phyloP scores from a whole-genome alignment of 768 basidiomycete species.

The Pisolithus tinctorius region DNA sequence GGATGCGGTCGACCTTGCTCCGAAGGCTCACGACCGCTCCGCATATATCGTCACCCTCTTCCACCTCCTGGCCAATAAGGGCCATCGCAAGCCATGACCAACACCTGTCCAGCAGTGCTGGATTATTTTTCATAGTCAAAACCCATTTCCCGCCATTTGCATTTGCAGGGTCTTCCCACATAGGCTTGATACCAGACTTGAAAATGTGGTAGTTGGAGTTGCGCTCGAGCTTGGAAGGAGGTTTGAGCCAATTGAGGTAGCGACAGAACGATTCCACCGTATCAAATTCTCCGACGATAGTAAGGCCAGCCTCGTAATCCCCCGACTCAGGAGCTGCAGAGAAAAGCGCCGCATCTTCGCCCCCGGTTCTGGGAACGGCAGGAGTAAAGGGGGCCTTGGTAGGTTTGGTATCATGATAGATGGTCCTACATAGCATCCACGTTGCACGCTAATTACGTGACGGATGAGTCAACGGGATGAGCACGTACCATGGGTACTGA shows the following conservation, averaged over 20 bases:
- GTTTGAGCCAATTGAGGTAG: conserved; percentile 92
- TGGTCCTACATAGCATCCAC: conserved; percentile 50
- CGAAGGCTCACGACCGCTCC: conserved; percentile 84
- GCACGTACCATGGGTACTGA: conserved; percentile 66
- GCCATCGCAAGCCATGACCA: conserved; percentile 92
- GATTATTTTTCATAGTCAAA: conserved; percentile 83
- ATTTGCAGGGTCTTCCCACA: conserved; percentile 96
- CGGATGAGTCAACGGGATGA: not conserved
- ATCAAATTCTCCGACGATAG: conserved; percentile 82
- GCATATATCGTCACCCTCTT: conserved; percentile 67
- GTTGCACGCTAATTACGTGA: not conserved
- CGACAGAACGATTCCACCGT: conserved; percentile 89
- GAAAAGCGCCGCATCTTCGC: conserved; percentile 26
- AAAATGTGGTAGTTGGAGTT: conserved; percentile 95
- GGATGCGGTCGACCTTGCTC: conserved; percentile 84
- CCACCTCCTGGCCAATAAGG: conserved; percentile 74
- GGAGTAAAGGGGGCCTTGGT: conserved; percentile 57
- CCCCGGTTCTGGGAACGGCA: conserved; percentile 22
- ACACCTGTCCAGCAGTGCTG: conserved; percentile 71
- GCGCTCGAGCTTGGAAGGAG: conserved; percentile 79
- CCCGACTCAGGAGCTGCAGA: conserved; percentile 51
- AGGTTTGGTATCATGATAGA: conserved; percentile 81
- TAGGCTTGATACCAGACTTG: conserved; percentile 89
- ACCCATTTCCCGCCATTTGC: conserved; percentile 94
- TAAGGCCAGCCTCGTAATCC: conserved; percentile 81